Base-by-base conservation (phyloP, 306 rosid genomes). In the Acmispon strigosus region DNA sequence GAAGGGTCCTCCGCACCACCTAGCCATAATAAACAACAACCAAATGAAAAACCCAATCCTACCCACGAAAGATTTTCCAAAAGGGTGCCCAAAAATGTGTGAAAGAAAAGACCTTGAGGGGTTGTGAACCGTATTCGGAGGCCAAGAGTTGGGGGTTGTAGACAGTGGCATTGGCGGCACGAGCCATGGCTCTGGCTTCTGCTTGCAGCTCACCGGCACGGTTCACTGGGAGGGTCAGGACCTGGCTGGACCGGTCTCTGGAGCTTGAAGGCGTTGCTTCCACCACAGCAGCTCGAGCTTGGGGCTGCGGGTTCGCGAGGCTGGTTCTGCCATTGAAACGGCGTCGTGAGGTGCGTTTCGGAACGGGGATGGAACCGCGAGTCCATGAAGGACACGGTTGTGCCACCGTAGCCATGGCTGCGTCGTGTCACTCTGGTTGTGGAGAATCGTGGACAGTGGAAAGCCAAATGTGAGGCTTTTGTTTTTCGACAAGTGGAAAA, bases 181-280 rank as follows among this genome's bases (percentile, higher is more conserved):
- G 97, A 10, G 77, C 19, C 89, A 92, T 72, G 66, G 97, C 97
- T 71, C 89, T 77, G 2, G 82, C 76, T 82, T 92, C 97, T 0
- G 97, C 93, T 78, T 86, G 90, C 17, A 92, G 17, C 37, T 89
- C 96, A 44, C 81, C 80, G 10, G 96, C 81, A 34, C 94, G 91
- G 50, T 81, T 69, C 18, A 18, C 79, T 29, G 78, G 76, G 17
- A 78, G 42, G 36, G 77, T 52, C 17, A 76, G 29, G 13, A 77
- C 80, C 80, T 39, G 61, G 37, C 49, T 22, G 22, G 83, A 57
- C 7, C 58, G 48, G 18, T 84, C 65, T 70, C 85, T 75, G 5
- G 82, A 13, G 48, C 37, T 75, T 1, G 92, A 81, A 12, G 72
- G 84, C 8, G 57, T 72, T 3, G 83, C 89, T 66, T 82, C 86